A percentile compares a stretch with the other conserved stretches of the same genome.
Evolutionary conservation across 1,139 yeast genomes (phyloP).

Genomic region (Meyerozyma athensensis): DNA sequence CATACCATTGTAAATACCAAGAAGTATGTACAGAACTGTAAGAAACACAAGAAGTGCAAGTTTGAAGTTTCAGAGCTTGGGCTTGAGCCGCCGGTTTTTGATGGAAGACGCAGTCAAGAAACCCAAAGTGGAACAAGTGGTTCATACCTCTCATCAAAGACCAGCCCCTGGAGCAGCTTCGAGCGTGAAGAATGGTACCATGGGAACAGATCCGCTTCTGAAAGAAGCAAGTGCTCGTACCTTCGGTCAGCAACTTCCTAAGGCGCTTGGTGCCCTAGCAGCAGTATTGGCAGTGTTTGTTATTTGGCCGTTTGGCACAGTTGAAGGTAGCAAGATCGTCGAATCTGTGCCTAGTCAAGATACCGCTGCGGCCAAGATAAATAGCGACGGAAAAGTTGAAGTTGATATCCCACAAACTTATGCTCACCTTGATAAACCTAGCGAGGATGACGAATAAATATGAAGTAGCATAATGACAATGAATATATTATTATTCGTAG

Average conservation of each 20-base stretch:
- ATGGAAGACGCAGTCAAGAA: slow-evolving; percentile 9
- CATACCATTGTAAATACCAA: slow-evolving; percentile 1
- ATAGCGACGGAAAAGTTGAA: slow-evolving; percentile 11
- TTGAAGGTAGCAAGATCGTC: slow-evolving; percentile 9
- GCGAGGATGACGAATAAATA: slow-evolving; percentile 12
- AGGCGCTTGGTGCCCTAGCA: slow-evolving; percentile 12
- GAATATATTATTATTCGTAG: not conserved
- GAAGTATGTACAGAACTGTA: not conserved
- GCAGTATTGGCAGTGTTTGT: slow-evolving; percentile 12
- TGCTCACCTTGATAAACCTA: slow-evolving; percentile 14
- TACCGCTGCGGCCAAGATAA: slow-evolving; percentile 14
- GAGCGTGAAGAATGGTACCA: slow-evolving; percentile 10
- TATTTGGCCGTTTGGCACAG: slow-evolving; percentile 15
- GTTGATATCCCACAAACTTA: slow-evolving; percentile 18
- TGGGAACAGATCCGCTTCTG: slow-evolving; percentile 8
- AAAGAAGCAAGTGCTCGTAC: slow-evolving; percentile 9
- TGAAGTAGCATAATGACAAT: not conserved
- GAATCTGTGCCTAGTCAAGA: slow-evolving; percentile 12
- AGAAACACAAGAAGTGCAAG: not conserved
- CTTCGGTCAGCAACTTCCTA: slow-evolving; percentile 13
- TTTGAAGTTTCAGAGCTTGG: not conserved
- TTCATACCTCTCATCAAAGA: slow-evolving; percentile 3
- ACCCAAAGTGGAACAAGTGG: slow-evolving; percentile 6
- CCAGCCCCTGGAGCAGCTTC: slow-evolving; percentile 7
- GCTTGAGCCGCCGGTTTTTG: slow-evolving; percentile 5